These are phyloP conservation scores for Melampsora abietis-canadensis DNA, from an alignment of 1,284 basidiomycete species.

Conservation along the genomic window DNA sequence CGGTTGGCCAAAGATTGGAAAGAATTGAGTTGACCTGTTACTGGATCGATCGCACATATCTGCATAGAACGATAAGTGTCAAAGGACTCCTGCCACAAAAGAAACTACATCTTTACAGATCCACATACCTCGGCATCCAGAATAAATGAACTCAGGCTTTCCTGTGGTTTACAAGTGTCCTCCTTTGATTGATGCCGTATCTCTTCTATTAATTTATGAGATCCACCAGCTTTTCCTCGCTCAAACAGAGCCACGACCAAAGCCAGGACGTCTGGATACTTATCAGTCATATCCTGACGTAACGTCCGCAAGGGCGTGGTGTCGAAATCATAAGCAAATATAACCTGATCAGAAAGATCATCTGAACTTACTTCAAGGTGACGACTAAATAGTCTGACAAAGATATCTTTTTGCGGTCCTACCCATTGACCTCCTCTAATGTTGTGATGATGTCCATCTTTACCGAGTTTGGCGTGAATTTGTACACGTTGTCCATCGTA, in stretches of 20 bases:
- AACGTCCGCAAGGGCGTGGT: too few species aligned
- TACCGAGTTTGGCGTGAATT: slow-evolving; percentile 55
- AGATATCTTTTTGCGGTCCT: slow-evolving; percentile 62
- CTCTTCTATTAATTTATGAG: too few species aligned
- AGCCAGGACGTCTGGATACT: slow-evolving; percentile 95
- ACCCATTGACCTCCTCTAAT: slow-evolving; percentile 10
- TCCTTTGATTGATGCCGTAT: too few species aligned
- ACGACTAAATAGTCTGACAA: slow-evolving; percentile 82
- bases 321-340: too few species aligned
- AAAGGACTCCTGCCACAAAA: too few species aligned
- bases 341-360: too few species aligned
- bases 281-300: slow-evolving; percentile 82
- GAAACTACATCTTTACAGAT: too few species aligned
- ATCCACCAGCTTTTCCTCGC: too few species aligned
- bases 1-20: slow-evolving; percentile 94
- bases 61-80: too few species aligned
- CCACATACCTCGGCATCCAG: slow-evolving; percentile 59
- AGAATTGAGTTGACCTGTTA: slow-evolving; percentile 66
- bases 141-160: slow-evolving; percentile 61
- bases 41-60: too few species aligned
- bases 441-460: slow-evolving; percentile 15
- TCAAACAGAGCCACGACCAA: slow-evolving; percentile 65
- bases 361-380: slow-evolving; percentile 68
- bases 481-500: slow-evolving; percentile 98
- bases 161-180: slow-evolving; percentile 49